Conservation (phyloP, 306 rosid genomes). For the Quercus berberidifolia region DNA sequence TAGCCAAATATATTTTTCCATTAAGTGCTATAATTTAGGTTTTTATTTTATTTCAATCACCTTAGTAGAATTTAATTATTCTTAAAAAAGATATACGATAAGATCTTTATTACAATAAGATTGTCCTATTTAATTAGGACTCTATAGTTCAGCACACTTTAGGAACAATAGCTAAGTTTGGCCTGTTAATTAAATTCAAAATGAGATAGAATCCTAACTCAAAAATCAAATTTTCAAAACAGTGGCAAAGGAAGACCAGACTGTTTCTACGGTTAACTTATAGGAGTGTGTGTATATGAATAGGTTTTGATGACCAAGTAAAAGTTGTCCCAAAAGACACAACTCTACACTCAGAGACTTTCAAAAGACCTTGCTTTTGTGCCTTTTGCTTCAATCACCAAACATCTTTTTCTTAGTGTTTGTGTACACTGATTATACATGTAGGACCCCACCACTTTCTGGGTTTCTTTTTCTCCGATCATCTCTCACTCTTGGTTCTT, state of each 20-base stretch:
- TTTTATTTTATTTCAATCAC: too few species aligned
- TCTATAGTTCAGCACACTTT: too few species aligned
- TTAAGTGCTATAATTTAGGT: too few species aligned
- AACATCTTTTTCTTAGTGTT: slow-evolving; percentile 4
- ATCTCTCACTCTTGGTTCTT: not conserved
- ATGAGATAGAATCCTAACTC: too few species aligned
- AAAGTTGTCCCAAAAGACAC: not conserved
- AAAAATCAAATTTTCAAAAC: not conserved
- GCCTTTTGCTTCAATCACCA: slow-evolving; percentile 22
- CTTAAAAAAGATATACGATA: too few species aligned
- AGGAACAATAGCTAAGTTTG: too few species aligned
- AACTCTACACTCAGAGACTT: slow-evolving; percentile 25
- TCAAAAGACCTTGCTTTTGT: slow-evolving; percentile 19
- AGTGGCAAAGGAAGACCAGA: not conserved
- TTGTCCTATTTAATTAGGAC: too few species aligned
- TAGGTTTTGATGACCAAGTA: slow-evolving; percentile 3
- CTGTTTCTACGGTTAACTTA: not conserved
- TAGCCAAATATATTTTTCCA: too few species aligned
- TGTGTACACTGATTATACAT: not conserved
- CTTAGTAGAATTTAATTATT: too few species aligned
- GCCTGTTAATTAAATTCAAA: too few species aligned
- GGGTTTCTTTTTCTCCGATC: slow-evolving; percentile 5
- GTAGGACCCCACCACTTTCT: slow-evolving; percentile 13
- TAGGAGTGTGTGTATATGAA: slow-evolving; percentile 7
- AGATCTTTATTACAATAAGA: too few species aligned